Base-by-base conservation (phyloP, 306 rosid genomes). In the Arachis stenosperma region DNA sequence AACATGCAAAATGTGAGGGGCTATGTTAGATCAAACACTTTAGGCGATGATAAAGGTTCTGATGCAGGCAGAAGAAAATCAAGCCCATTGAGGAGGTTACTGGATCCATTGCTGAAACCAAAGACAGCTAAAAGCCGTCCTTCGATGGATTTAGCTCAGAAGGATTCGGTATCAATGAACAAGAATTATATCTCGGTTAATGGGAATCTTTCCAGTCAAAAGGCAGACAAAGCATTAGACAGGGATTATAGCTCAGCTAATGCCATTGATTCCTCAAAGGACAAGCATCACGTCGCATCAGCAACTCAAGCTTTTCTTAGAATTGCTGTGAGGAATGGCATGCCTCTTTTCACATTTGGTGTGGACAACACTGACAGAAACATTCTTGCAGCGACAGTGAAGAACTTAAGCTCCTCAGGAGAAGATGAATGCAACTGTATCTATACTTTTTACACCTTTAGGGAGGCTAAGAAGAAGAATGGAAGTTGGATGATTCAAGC, bases 81-180 rank as follows among this genome's bases (percentile, higher is more conserved):
- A 40, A 91, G 97, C 79, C 99, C 99, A 74, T 83, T 95, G 65
- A 87, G 97, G 83, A 84, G 99, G 78, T 86, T 95, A 72, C 88
- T 95, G 68, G 90, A 90, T 74, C 98, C 98, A 58, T 75, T 95
- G 41, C 82, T 91, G 78, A 90, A 88, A 81, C 83, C 96, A 7
- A 94, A 80, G 86, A 83, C 86, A 41, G 84, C 84, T 46, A 84
- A 76, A 78, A 52, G 81, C 76, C 85, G 63, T 70, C 83, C 53
- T 43, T 56, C 84, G 9, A 69, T 54, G 61, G 92, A 84, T 67
- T 86, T 82, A 61, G 50, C 70, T 59, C 76, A 77, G 77, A 88
- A 77, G 59, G 89, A 80, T 72, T 65, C 84, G 3, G 53, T 56
- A 56, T 75, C 81, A 60, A 79, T 48, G 62, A 79, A 73, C 57